phyloP scores from a whole-genome alignment of 2,329 filamentous ascomycete genomes.

The Dactylonectria macrodidyma region DNA sequence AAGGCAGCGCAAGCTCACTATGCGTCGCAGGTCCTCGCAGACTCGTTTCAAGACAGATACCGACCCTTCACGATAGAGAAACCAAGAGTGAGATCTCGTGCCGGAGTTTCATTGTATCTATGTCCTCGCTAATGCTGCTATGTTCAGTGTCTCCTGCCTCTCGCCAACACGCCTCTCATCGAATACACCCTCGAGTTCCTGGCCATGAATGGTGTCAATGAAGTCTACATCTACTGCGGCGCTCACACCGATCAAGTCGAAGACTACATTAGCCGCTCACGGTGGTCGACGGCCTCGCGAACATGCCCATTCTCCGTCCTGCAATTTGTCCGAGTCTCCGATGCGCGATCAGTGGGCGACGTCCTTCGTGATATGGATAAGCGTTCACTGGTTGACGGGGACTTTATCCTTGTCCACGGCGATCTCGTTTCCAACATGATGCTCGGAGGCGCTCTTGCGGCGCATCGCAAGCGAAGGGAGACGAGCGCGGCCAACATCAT shows the following conservation, averaged over 20 bases:
- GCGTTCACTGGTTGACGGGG: conserved; percentile 86
- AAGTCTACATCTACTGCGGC: conserved; percentile 93
- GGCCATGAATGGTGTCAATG: conserved; percentile 93
- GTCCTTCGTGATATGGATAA: conserved; percentile 94
- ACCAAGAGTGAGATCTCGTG: conserved; percentile 78
- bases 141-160: conserved; percentile 86
- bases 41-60: conserved; percentile 95
- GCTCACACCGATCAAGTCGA: conserved; percentile 91
- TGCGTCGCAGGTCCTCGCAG: conserved; percentile 80
- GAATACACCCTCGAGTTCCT: conserved; percentile 98
- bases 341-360: conserved; percentile 90
- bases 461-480: conserved; percentile 84
- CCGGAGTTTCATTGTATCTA: not conserved
- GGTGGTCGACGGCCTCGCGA: conserved; percentile 74
- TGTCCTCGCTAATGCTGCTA: conserved; percentile 37
- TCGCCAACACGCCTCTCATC: conserved; percentile 95
- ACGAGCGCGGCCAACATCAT: conserved; percentile 96
- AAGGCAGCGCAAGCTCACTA: conserved; percentile 40
- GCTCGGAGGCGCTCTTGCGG: conserved; percentile 83
- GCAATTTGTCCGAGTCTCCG: conserved; percentile 86
- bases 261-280: conserved; percentile 84
- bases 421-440: conserved; percentile 92
- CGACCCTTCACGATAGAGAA: conserved; percentile 89
- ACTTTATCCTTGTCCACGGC: conserved; percentile 94
- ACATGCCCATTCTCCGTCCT: conserved; percentile 81